Conservation (phyloP, 306 rosid genomes). For the Castanea sativa region DNA sequence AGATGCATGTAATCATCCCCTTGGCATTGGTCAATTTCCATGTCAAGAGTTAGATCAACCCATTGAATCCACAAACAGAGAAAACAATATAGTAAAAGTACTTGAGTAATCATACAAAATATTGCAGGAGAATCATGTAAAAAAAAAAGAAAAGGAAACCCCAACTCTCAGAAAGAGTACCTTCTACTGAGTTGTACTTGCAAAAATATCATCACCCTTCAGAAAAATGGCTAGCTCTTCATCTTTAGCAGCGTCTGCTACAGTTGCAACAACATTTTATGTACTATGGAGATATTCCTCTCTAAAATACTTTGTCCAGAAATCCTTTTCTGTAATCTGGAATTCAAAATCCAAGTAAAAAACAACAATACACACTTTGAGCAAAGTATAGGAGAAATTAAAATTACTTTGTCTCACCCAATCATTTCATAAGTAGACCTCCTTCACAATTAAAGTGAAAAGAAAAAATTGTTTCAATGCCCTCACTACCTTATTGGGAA, state of each 20-base stretch:
- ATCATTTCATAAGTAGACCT: background rate
- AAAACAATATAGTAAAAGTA: constrained; percentile 8
- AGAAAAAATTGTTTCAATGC: constrained; percentile 16
- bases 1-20: constrained; percentile 97
- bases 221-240: constrained; percentile 90
- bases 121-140: constrained; percentile 20
- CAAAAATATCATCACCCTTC: constrained; percentile 85
- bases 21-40: constrained; percentile 92
- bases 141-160: constrained; percentile 2
- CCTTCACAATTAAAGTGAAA: background rate
- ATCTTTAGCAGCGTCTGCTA: constrained; percentile 98
- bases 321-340: constrained; percentile 85
- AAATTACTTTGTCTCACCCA: background rate
- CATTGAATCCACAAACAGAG: constrained; percentile 56
- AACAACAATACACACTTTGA: constrained; percentile 4
- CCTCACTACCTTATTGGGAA: constrained; percentile 71
- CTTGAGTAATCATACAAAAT: constrained; percentile 18
- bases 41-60: constrained; percentile 95
- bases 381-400: constrained; percentile 6
- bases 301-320: constrained; percentile 88
- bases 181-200: constrained; percentile 74
- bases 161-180: constrained; percentile 28
- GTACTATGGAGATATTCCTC: constrained; percentile 90
- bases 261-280: constrained; percentile 75
- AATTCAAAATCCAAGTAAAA: constrained; percentile 19